These are phyloP conservation scores for Przewalskia tangutica DNA, from an alignment of 257 asterid species.

Conservation along the genomic window DNA sequence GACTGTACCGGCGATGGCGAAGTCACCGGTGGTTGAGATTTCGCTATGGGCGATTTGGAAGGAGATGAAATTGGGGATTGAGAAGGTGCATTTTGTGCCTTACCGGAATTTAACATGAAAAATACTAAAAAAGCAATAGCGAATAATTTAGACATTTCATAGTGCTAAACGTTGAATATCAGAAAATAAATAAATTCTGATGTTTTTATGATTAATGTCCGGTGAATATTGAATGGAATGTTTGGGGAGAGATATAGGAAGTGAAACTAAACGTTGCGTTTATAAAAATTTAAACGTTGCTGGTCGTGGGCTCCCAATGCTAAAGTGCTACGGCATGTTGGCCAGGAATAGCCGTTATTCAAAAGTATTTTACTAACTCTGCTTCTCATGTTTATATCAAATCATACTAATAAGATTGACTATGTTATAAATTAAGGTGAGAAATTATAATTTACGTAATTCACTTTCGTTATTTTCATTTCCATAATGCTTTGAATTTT, in stretches of 20 bases:
- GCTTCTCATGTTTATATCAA: too few species aligned
- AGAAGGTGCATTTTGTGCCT: conserved; percentile 57
- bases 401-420: too few species aligned
- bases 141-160: conserved; percentile 24
- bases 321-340: not conserved
- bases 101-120: conserved; percentile 23
- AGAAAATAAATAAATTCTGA: not conserved
- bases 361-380: not conserved
- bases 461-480: too few species aligned
- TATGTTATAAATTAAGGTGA: too few species aligned
- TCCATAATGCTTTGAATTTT: too few species aligned
- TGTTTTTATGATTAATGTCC: conserved; percentile 5
- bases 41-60: conserved; percentile 20
- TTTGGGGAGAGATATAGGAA: conserved; percentile 4
- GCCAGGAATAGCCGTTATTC: conserved; percentile 30
- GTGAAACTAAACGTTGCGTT: conserved; percentile 34
- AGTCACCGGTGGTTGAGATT: conserved; percentile 17
- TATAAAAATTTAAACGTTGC: conserved; percentile 25
- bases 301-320: conserved; percentile 1
- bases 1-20: conserved; percentile 38
- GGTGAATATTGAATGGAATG: not conserved
- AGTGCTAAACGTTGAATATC: too few species aligned
- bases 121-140: conserved; percentile 20
- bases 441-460: too few species aligned
- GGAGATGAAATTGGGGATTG: conserved; percentile 30